Conservation (phyloP, 192 early-diverging fungal species). For the Glomus cerebriforme region DNA sequence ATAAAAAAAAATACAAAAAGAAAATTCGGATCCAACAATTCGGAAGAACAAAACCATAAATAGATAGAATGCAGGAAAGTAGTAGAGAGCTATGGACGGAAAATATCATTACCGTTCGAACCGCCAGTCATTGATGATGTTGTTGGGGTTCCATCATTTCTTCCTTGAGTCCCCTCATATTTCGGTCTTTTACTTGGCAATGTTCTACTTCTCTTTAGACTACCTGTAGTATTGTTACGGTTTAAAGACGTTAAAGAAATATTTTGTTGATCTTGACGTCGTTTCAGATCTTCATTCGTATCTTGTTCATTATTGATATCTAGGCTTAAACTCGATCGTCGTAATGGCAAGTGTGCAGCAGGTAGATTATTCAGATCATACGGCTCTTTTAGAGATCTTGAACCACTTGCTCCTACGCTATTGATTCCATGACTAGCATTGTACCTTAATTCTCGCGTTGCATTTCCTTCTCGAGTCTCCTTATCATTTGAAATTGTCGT, state of each 20-base stretch:
- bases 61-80: background rate
- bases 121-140: background rate
- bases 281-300: background rate
- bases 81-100: background rate
- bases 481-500: background rate
- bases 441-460: background rate
- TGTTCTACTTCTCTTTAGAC: background rate
- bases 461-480: background rate
- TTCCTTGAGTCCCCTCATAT: background rate
- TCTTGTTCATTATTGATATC: background rate
- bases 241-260: background rate
- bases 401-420: background rate
- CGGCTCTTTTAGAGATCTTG: background rate
- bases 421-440: background rate
- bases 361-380: constrained; percentile 1
- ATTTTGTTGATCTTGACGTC: background rate
- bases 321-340: background rate
- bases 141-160: too few relatives aligned
- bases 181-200: background rate
- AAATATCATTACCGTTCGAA: background rate
- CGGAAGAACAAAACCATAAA: background rate
- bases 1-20: background rate
- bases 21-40: background rate
- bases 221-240: background rate
- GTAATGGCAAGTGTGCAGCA: background rate